Evolutionary conservation across 139 green algal species (phyloP).

Genomic region (Diplosphaera chodatii): DNA sequence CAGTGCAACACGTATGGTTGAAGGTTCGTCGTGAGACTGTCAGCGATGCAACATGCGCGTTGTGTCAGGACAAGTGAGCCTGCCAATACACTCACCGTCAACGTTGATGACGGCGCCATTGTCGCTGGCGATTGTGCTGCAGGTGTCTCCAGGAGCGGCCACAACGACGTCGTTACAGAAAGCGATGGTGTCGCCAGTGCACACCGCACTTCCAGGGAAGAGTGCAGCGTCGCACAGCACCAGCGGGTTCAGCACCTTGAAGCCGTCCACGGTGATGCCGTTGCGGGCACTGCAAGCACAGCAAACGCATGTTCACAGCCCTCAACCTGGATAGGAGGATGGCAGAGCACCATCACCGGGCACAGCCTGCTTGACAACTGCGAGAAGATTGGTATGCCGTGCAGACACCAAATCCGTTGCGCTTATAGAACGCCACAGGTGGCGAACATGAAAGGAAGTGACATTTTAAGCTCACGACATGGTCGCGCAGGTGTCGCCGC

Average conservation of each 20-base stretch:
- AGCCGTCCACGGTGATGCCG: not conserved
- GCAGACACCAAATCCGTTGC: too few species aligned
- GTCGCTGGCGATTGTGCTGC: not conserved
- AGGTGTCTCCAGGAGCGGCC: not conserved
- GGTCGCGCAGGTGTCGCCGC: not conserved
- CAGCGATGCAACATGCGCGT: too few species aligned
- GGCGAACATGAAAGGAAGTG: too few species aligned
- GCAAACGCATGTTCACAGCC: too few species aligned
- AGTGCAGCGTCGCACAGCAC: not conserved
- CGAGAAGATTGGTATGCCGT: too few species aligned
- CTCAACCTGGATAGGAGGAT: too few species aligned
- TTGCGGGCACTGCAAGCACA: not conserved
- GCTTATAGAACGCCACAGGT: too few species aligned
- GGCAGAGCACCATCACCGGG: too few species aligned
- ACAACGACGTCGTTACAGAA: not conserved
- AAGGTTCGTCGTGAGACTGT: too few species aligned
- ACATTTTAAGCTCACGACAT: not conserved
- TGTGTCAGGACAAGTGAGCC: too few species aligned
- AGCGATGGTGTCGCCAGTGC: not conserved
- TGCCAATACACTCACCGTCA: not conserved
- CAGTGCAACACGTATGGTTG: too few species aligned
- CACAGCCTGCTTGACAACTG: too few species aligned
- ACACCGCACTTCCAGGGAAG: not conserved
- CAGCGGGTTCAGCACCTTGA: not conserved
- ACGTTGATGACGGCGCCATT: not conserved